Evolutionary conservation across 352 stramenopile genomes (phyloP), one percentile per base, ranked within the genome.

Genomic region (Elongisporangium senticosum): DNA sequence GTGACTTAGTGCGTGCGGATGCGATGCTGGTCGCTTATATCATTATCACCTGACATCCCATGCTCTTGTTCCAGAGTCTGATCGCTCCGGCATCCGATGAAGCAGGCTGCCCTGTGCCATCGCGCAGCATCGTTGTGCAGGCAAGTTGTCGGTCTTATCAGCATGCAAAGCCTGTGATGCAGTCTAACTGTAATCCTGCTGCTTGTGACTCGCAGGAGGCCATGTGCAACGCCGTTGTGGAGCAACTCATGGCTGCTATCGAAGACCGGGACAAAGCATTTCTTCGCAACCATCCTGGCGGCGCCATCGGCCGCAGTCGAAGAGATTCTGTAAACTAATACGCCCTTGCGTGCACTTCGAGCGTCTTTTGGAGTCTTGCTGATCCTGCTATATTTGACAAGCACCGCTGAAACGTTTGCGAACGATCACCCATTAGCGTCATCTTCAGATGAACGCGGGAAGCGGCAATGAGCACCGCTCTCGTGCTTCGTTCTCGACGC

Each of bases 71-170:
- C 53, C 40, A 90, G 77, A 49, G 69, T 3, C 57, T 89, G 17
- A 53, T 73, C 26, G 71, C 79, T 5, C 69, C 74, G 15, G 85
- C 77, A 0, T 53, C 69, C 20, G 85, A 94, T 58, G 59, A 76
- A 4, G 43, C 17, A 2, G 49, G 50, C 11, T 90, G 78, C 28
- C 83, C 82, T 24, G 80, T 94, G 39, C 85, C 85, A 3, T 85
- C 82, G 1, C 84, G 83, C 48, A 92, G 82, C 56, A 91, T 94
- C 26, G 63, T 94, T 20, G 79, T 83, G 13, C 85, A 91, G 74
- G 82, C 89, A 58, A 2, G 56, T 49, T 21, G 21, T 21, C 22
- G 52, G 28, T 48, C 33, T 2, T 43, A 17, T 1, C 33, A 43
- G 8, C 26, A 37, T 11, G 8, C 26, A 37, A 37, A 13, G 7